Evolutionary conservation across 768 basidiomycete genomes (phyloP).

Genomic region (Russula olivacea): DNA sequence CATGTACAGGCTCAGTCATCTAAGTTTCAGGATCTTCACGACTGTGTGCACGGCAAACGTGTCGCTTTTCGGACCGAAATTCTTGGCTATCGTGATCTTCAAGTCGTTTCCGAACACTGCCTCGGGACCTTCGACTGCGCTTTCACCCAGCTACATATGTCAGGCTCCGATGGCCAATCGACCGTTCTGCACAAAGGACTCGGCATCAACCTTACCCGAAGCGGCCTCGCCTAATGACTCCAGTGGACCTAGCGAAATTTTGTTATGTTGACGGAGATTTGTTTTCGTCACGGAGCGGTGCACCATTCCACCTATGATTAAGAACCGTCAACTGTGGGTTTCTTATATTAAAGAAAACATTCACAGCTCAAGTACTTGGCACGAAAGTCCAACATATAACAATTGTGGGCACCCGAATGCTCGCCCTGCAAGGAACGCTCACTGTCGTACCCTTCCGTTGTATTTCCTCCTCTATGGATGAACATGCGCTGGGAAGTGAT

Average conservation of each 20-base stretch:
- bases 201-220: slow-evolving; percentile 20
- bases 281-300: slow-evolving; percentile 11
- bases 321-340: slow-evolving; percentile 8
- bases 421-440: slow-evolving; percentile 10
- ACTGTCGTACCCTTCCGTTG: slow-evolving; percentile 2
- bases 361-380: not conserved
- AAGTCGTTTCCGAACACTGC: slow-evolving; percentile 14
- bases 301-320: not conserved
- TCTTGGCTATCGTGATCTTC: not conserved
- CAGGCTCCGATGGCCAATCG: slow-evolving; percentile 13
- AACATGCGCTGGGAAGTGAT: slow-evolving; percentile 7
- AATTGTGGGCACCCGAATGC: slow-evolving; percentile 7
- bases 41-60: not conserved
- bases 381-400: slow-evolving; percentile 7
- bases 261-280: slow-evolving; percentile 14
- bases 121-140: slow-evolving; percentile 9
- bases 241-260: slow-evolving; percentile 7
- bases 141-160: not conserved
- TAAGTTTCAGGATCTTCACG: slow-evolving; percentile 12
- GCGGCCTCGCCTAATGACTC: slow-evolving; percentile 8
- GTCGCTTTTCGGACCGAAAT: not conserved
- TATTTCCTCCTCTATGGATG: slow-evolving; percentile 19
- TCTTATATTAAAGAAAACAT: slow-evolving; percentile 14
- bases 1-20: not conserved
- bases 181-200: slow-evolving; percentile 1